These are phyloP conservation scores for Ganoderma leucocontextum DNA, from an alignment of 1,284 basidiomycete genomes.

Conservation along the genomic window DNA sequence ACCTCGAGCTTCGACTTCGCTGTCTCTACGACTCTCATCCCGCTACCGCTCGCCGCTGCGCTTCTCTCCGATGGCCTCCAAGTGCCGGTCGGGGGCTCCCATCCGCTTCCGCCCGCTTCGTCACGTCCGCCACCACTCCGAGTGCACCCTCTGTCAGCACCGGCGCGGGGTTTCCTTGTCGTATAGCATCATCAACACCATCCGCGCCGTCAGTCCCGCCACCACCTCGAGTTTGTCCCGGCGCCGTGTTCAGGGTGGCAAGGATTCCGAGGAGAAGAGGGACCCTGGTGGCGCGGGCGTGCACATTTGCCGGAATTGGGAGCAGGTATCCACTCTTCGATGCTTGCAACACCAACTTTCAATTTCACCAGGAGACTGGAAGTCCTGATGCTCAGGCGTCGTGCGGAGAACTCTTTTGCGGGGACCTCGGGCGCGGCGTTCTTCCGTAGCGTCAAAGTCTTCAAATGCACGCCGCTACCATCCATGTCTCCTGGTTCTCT, in stretches of 20 bases:
- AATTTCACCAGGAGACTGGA: background rate
- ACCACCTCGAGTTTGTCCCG: background rate
- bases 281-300: slow-evolving; percentile 2
- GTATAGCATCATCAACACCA: background rate
- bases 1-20: slow-evolving; percentile 12
- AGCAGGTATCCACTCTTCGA: slow-evolving; percentile 4
- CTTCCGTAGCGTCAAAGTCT: background rate
- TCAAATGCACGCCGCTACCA: background rate
- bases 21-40: slow-evolving; percentile 9
- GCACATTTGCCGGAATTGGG: background rate
- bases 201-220: background rate
- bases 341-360: background rate
- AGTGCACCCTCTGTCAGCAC: background rate
- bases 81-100: slow-evolving; percentile 21
- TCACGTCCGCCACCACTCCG: background rate
- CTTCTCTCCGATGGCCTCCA: slow-evolving; percentile 30
- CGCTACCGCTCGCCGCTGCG: slow-evolving; percentile 19
- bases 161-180: background rate
- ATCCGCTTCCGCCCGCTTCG: slow-evolving; percentile 3
- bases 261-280: background rate
- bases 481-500: background rate
- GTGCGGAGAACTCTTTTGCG: background rate
- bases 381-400: slow-evolving; percentile 6
- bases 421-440: background rate
- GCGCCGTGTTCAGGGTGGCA: background rate